Evolutionary conservation across 2,329 filamentous ascomycete species (phyloP).

Genomic region (Sordariomycetes sp.): DNA sequence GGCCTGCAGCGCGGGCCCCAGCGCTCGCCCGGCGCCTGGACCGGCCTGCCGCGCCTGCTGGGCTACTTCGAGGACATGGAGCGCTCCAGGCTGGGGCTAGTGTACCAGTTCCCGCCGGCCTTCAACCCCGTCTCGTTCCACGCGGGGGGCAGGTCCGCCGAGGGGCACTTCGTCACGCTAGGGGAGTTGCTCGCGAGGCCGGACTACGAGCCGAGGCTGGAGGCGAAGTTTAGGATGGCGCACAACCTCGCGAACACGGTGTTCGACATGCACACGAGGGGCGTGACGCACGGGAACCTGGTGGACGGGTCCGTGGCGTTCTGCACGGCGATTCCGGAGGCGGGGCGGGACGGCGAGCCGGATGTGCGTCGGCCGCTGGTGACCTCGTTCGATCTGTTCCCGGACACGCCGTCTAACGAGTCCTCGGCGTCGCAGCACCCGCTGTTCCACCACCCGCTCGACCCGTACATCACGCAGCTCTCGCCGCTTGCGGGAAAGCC

Average conservation of each 20-base stretch:
- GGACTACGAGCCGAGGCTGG: constrained; percentile 53
- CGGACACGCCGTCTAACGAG: constrained; percentile 23
- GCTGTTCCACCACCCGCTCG: constrained; percentile 57
- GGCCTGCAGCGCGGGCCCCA: constrained; percentile 45
- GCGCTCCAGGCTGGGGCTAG: constrained; percentile 58
- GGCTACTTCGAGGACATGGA: constrained; percentile 68
- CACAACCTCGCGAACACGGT: constrained; percentile 63
- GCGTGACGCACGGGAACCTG: constrained; percentile 62
- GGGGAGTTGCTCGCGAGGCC: constrained; percentile 39
- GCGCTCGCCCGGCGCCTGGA: constrained; percentile 43
- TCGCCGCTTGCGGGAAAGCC: constrained; percentile 36
- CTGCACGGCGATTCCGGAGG: constrained; percentile 33
- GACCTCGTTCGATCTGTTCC: constrained; percentile 65
- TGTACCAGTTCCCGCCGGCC: constrained; percentile 61
- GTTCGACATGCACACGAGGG: constrained; percentile 60
- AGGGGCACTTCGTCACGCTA: constrained; percentile 42
- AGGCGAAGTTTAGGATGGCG: constrained; percentile 67
- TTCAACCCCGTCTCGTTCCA: constrained; percentile 50
- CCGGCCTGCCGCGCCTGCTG: constrained; percentile 48
- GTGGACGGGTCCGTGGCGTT: constrained; percentile 59
- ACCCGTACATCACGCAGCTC: constrained; percentile 38
- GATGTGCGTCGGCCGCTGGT: constrained; percentile 60
- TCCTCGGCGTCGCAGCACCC: constrained; percentile 18
- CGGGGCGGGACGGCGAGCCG: constrained; percentile 32
- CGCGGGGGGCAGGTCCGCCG: constrained; percentile 34